Conservation (phyloP, 768 basidiomycete species). For the Exidia glandulosa region DNA sequence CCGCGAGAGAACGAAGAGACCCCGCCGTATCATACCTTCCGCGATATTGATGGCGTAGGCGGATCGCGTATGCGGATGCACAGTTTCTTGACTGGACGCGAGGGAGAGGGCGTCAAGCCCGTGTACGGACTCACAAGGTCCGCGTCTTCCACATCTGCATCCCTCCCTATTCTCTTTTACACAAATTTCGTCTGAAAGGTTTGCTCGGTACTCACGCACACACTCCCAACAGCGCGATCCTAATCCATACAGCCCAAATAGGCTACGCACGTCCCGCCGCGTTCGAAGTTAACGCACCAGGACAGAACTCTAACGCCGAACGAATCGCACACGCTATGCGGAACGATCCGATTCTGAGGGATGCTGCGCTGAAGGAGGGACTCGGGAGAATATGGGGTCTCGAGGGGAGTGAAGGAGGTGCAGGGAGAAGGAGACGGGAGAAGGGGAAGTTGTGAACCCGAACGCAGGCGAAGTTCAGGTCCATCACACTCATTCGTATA, state of each 20-base stretch:
- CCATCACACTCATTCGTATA: no score
- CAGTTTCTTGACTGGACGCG: constrained; percentile 76
- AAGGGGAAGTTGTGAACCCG: no score
- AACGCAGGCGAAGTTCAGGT: no score
- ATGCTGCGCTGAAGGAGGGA: neutral
- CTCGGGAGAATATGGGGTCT: neutral
- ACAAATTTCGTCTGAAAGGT: neutral
- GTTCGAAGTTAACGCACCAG: constrained; percentile 33
- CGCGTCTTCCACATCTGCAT: constrained; percentile 20
- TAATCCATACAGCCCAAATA: constrained; percentile 37
- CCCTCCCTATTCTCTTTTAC: neutral
- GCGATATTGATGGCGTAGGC: constrained; percentile 36
- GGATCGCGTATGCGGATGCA: constrained; percentile 45
- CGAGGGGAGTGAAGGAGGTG: neutral
- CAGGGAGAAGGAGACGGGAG: no score
- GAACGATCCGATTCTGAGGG: neutral
- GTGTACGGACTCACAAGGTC: constrained; percentile 85
- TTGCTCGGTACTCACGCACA: neutral
- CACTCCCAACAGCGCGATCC: constrained; percentile 31
- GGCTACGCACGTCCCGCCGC: constrained; percentile 38
- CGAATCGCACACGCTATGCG: constrained; percentile 30
- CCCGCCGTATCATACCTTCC: constrained; percentile 51
- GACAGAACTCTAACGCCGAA: constrained; percentile 28
- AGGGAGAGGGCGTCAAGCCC: constrained; percentile 78
- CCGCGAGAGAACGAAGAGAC: constrained; percentile 1